Percentiles rank a stretch among this genome's conserved stretches.
Evolutionary conservation across 2,329 filamentous ascomycete genomes (phyloP).

Genomic region (Trichophyton schoenleinii): DNA sequence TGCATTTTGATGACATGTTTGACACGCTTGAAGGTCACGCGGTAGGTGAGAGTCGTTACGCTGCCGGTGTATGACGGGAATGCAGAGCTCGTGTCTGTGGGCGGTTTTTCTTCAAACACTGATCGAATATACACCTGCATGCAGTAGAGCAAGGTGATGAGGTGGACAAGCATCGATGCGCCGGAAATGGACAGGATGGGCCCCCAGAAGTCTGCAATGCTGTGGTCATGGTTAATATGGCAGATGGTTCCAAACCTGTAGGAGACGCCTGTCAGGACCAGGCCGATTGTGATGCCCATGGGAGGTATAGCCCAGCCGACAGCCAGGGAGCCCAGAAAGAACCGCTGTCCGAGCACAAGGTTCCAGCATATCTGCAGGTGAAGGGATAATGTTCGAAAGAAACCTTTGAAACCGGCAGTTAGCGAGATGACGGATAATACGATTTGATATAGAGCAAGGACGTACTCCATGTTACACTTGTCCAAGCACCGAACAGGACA

Average conservation of each 20-base stretch:
- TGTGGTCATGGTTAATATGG: constrained; percentile 84
- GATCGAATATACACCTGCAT: constrained; percentile 88
- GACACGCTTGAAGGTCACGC: constrained; percentile 77
- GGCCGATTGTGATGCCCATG: constrained; percentile 59
- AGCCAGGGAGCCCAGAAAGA: constrained; percentile 74
- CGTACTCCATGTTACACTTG: constrained; percentile 67
- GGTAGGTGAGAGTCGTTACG: constrained; percentile 64
- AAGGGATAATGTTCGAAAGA: constrained; percentile 76
- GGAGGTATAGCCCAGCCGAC: constrained; percentile 75
- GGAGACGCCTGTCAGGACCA: constrained; percentile 80
- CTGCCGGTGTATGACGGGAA: constrained; percentile 67
- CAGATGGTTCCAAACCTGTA: constrained; percentile 87
- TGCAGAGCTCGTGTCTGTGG: constrained; percentile 56
- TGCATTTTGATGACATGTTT: constrained; percentile 79
- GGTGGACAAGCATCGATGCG: constrained; percentile 64
- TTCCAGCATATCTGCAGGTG: constrained; percentile 99
- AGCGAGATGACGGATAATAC: background rate
- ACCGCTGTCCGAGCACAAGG: constrained; percentile 70
- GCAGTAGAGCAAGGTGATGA: constrained; percentile 79
- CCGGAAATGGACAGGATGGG: constrained; percentile 69
- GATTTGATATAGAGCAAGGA: constrained; percentile 5
- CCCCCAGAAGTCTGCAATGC: constrained; percentile 77
- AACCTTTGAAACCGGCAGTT: constrained; percentile 38
- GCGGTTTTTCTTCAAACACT: constrained; percentile 57
- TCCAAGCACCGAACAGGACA: constrained; percentile 73